phyloP scores from a whole-genome alignment of 768 basidiomycete genomes.

The Pholiota microspora region DNA sequence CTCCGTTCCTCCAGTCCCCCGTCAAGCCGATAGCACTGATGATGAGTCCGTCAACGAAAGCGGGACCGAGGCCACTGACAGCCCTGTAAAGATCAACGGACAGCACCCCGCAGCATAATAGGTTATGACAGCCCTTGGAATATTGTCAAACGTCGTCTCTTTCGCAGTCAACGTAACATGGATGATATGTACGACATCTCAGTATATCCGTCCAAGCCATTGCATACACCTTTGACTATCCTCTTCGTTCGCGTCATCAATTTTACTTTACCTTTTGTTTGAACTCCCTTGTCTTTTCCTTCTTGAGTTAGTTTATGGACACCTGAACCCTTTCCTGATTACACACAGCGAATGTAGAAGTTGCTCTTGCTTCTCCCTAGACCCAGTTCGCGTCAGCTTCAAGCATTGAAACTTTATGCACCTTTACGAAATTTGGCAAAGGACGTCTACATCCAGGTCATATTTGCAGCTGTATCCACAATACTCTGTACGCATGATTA shows the following conservation, averaged over 20 bases:
- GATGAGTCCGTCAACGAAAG: conserved; percentile 17
- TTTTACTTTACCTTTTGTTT: background rate
- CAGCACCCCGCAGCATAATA: conserved; percentile 12
- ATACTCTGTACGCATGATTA: too few species aligned
- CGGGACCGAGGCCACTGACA: conserved; percentile 12
- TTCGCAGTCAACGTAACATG: background rate
- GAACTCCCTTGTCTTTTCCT: background rate
- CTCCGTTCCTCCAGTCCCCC: conserved; percentile 24
- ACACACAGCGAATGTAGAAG: background rate
- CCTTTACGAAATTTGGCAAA: background rate
- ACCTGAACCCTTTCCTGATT: background rate
- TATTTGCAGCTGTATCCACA: too few species aligned
- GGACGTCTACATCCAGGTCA: background rate
- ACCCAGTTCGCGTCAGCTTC: too few species aligned
- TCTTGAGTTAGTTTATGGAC: too few species aligned
- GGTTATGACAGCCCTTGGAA: background rate
- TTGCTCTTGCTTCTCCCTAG: background rate
- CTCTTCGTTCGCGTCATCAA: background rate
- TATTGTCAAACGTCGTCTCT: background rate
- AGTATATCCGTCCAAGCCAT: background rate
- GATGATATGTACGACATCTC: background rate
- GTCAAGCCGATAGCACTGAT: conserved; percentile 22
- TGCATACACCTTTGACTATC: too few species aligned
- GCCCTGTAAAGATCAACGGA: conserved; percentile 26
- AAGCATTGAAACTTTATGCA: too few species aligned